Conservation (phyloP, 2,329 filamentous ascomycete genomes). For the Penicillium corylophilum region DNA sequence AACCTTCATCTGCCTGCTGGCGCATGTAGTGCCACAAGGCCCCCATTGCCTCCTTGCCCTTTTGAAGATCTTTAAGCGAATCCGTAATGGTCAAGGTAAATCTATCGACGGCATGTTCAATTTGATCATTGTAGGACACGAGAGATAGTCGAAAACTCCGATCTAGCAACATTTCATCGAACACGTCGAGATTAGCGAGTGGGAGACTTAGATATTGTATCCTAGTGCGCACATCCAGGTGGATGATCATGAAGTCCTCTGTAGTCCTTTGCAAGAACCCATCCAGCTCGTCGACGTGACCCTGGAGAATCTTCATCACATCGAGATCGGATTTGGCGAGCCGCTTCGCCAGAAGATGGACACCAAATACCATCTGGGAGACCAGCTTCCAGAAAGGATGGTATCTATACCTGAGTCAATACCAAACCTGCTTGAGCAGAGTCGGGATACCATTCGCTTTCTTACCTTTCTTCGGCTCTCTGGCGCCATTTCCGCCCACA, state of each 20-base stretch:
- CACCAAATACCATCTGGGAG: slow-evolving; percentile 89
- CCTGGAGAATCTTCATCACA: slow-evolving; percentile 84
- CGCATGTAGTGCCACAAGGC: slow-evolving; percentile 75
- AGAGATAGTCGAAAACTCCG: slow-evolving; percentile 78
- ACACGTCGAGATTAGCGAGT: slow-evolving; percentile 76
- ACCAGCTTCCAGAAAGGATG: slow-evolving; percentile 89
- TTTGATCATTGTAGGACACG: slow-evolving; percentile 82
- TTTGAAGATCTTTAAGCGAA: slow-evolving; percentile 72
- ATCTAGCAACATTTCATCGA: slow-evolving; percentile 85
- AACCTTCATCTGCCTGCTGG: slow-evolving; percentile 61
- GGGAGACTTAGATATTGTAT: slow-evolving; percentile 79
- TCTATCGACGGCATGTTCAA: slow-evolving; percentile 82
- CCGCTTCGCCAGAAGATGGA: slow-evolving; percentile 80
- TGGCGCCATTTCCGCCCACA: slow-evolving; percentile 75
- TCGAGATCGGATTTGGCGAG: slow-evolving; percentile 86
- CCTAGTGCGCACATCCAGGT: slow-evolving; percentile 74
- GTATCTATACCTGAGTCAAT: slow-evolving; percentile 49
- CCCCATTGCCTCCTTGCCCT: slow-evolving; percentile 72
- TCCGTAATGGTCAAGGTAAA: slow-evolving; percentile 75
- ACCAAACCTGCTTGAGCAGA: background rate
- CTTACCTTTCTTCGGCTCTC: slow-evolving; percentile 61
- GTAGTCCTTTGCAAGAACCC: slow-evolving; percentile 82
- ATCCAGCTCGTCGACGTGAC: slow-evolving; percentile 91
- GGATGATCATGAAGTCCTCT: slow-evolving; percentile 78
- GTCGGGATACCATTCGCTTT: background rate